phyloP scores from a whole-genome alignment of 2,329 filamentous ascomycete species.

The Fusarium armeniacum region DNA sequence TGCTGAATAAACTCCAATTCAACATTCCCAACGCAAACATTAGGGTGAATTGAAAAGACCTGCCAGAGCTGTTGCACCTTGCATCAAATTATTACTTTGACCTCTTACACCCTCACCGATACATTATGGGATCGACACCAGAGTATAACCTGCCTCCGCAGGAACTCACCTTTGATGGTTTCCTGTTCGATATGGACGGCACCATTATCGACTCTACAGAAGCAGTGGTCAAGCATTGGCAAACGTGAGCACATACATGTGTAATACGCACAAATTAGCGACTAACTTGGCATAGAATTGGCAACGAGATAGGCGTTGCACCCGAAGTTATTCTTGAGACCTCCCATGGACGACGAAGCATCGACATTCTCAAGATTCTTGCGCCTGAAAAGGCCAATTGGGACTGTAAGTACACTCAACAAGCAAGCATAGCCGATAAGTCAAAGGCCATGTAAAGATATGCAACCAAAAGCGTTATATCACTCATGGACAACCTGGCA shows the following conservation, averaged over 20 bases:
- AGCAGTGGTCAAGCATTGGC: constrained; percentile 84
- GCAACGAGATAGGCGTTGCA: constrained; percentile 84
- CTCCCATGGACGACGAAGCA: constrained; percentile 90
- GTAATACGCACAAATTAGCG: neutral
- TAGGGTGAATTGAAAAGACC: neutral
- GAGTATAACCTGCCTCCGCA: constrained; percentile 61
- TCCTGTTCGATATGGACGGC: constrained; percentile 83
- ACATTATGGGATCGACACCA: constrained; percentile 54
- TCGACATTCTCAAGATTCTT: constrained; percentile 85
- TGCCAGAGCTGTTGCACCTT: neutral
- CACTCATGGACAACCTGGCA: constrained; percentile 10
- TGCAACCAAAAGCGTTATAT: constrained; percentile 7
- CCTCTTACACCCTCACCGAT: constrained; percentile 4
- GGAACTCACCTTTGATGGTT: constrained; percentile 65
- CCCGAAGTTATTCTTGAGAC: constrained; percentile 89
- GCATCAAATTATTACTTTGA: neutral
- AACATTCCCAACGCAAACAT: neutral
- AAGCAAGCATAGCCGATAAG: constrained; percentile 3
- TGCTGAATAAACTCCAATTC: too few relatives aligned
- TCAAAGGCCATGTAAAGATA: neutral
- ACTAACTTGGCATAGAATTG: constrained; percentile 68
- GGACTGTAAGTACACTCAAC: constrained; percentile 78
- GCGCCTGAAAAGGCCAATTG: constrained; percentile 89
- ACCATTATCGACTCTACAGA: constrained; percentile 86
- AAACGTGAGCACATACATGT: constrained; percentile 64